Evolutionary conservation across 2,329 filamentous ascomycete species (phyloP).

Genomic region (Ramichloridium luteum): DNA sequence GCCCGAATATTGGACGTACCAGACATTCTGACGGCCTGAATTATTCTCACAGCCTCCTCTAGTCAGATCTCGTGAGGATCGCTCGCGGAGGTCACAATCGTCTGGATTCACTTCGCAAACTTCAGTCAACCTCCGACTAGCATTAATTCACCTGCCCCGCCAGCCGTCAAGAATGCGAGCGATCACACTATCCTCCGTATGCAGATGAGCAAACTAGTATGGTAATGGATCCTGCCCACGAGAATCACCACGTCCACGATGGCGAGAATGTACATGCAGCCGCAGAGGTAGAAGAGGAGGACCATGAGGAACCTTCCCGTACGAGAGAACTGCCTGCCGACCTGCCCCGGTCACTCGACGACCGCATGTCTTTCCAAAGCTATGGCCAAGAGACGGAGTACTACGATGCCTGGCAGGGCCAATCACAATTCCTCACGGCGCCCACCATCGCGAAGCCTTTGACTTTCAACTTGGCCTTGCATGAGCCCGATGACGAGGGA

Average conservation of each 20-base stretch:
- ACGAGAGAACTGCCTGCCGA: constrained; percentile 59
- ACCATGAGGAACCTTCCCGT: constrained; percentile 9
- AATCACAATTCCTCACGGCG: constrained; percentile 87
- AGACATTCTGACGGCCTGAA: too few species aligned
- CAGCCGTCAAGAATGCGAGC: too few species aligned
- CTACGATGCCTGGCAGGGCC: constrained; percentile 98
- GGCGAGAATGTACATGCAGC: too few species aligned
- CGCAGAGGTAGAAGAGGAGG: constrained; percentile 6
- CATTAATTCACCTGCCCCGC: too few species aligned
- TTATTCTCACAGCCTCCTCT: too few species aligned
- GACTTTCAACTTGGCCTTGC: constrained; percentile 71
- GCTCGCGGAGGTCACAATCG: too few species aligned
- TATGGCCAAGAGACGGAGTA: constrained; percentile 82
- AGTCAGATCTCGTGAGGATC: too few species aligned
- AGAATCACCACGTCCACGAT: too few species aligned
- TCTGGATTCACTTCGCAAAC: too few species aligned
- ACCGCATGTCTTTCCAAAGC: constrained; percentile 57
- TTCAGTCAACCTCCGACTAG: background rate
- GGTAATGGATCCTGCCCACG: background rate
- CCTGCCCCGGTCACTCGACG: constrained; percentile 82
- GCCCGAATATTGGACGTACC: too few species aligned
- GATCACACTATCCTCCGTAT: too few species aligned
- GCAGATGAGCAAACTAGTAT: background rate
- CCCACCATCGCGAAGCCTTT: constrained; percentile 75
- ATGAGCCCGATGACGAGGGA: constrained; percentile 64